These are phyloP conservation scores for Yamadazyma trypodendri DNA, from an alignment of 1,139 yeast species.

Conservation along the genomic window DNA sequence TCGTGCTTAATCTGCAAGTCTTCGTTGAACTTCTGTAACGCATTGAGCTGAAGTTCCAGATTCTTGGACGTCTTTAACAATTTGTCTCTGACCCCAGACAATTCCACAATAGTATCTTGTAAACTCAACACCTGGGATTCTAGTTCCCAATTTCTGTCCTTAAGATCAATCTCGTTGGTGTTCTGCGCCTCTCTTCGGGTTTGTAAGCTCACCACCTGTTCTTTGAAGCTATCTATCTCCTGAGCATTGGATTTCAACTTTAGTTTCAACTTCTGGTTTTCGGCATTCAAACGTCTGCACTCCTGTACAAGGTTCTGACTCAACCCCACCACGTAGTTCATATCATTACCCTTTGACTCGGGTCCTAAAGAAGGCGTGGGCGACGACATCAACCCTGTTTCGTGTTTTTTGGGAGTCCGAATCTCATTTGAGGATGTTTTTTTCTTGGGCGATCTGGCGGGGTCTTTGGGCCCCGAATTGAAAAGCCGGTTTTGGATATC, in stretches of 20 bases:
- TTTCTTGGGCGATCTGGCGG: constrained; percentile 13
- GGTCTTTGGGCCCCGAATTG: constrained; percentile 23
- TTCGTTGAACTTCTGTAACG: constrained; percentile 48
- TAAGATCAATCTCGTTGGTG: constrained; percentile 46
- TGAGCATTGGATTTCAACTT: constrained; percentile 42
- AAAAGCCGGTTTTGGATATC: constrained; percentile 59
- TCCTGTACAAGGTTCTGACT: constrained; percentile 78
- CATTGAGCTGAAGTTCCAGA: constrained; percentile 29
- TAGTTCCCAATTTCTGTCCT: constrained; percentile 79
- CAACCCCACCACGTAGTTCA: constrained; percentile 78
- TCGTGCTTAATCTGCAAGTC: constrained; percentile 42
- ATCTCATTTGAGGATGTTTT: constrained; percentile 6
- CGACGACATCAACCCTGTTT: constrained; percentile 17
- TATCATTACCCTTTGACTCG: constrained; percentile 57
- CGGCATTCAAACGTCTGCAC: constrained; percentile 75
- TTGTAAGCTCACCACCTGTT: constrained; percentile 35
- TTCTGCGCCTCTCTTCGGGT: constrained; percentile 31
- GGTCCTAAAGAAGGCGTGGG: constrained; percentile 42
- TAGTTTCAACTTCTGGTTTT: constrained; percentile 53
- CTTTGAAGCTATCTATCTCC: constrained; percentile 37
- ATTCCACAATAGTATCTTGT: constrained; percentile 40
- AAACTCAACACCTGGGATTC: constrained; percentile 56
- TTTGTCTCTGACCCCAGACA: constrained; percentile 31
- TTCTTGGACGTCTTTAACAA: constrained; percentile 28
- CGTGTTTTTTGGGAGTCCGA: constrained; percentile 5